phyloP scores from a whole-genome alignment of 805 yeast species.

The Monosporozyma aquatica region DNA sequence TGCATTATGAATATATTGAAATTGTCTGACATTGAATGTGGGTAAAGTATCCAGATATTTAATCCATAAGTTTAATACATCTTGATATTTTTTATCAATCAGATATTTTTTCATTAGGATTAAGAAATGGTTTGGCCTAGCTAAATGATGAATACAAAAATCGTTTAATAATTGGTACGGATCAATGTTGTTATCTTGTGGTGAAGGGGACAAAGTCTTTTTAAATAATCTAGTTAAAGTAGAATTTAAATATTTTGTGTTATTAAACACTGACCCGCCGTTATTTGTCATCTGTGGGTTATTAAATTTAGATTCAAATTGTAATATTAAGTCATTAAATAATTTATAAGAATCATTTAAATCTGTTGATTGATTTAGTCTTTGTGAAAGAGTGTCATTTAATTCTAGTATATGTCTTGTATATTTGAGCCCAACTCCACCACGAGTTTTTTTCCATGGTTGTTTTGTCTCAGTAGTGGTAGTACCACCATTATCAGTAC shows the following conservation, averaged over 20 bases:
- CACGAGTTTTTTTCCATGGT: no score
- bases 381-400: conserved; percentile 2
- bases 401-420: conserved; percentile 3
- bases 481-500: no score
- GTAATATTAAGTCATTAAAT: not conserved
- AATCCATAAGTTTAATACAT: conserved; percentile 28
- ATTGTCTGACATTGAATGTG: not conserved
- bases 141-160: conserved; percentile 19
- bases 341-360: not conserved
- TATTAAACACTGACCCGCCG: not conserved
- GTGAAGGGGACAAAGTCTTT: conserved; percentile 5
- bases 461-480: no score
- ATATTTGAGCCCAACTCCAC: no score
- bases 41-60: conserved; percentile 14
- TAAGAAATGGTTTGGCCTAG: conserved; percentile 24
- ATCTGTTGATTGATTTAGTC: not conserved
- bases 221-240: conserved; percentile 3
- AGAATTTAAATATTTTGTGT: not conserved
- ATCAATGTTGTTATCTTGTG: conserved; percentile 10
- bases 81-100: conserved; percentile 15
- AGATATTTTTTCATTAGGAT: conserved; percentile 19
- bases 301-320: not conserved
- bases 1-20: not conserved
- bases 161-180: conserved; percentile 24
- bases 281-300: not conserved